Evolutionary conservation across 257 asterid genomes (phyloP).

Genomic region (Solanum pinnatisectum): DNA sequence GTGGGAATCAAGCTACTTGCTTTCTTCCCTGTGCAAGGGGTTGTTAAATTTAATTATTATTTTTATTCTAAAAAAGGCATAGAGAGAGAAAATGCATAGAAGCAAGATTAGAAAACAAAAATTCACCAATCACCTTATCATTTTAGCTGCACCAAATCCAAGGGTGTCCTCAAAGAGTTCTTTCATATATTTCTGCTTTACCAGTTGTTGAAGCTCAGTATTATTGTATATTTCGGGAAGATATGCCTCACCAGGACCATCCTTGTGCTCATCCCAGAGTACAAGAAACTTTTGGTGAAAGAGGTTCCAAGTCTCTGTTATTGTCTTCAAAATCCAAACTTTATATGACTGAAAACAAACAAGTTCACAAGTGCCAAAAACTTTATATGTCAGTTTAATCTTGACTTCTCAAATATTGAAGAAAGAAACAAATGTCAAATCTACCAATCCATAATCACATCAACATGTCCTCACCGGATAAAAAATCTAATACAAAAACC

Average conservation of each 20-base stretch:
- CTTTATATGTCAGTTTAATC: not conserved
- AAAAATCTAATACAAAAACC: not conserved
- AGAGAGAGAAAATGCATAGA: not conserved
- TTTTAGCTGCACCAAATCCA: slow-evolving; percentile 96
- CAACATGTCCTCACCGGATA: not conserved
- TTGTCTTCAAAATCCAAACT: slow-evolving; percentile 74
- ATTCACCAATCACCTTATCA: slow-evolving; percentile 56
- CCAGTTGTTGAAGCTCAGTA: slow-evolving; percentile 47
- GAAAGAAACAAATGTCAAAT: not conserved
- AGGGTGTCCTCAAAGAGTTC: slow-evolving; percentile 76
- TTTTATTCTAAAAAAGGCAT: not conserved
- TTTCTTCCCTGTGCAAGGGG: not conserved
- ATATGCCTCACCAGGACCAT: slow-evolving; percentile 93
- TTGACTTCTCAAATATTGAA: not conserved
- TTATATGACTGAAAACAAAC: slow-evolving; percentile 46
- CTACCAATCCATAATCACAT: not conserved
- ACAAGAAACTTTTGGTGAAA: slow-evolving; percentile 63
- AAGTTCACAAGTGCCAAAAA: not conserved
- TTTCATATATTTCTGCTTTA: slow-evolving; percentile 56
- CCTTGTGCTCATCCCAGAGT: slow-evolving; percentile 85
- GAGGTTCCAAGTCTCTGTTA: slow-evolving; percentile 85
- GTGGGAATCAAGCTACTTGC: not conserved
- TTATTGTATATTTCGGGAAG: slow-evolving; percentile 72
- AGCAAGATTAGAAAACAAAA: not conserved
- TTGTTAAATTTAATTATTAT: not conserved